Percentiles rank a stretch among this genome's conserved stretches.
phyloP scores from a whole-genome alignment of 805 yeast genomes.

The Sungouiella blattae region DNA sequence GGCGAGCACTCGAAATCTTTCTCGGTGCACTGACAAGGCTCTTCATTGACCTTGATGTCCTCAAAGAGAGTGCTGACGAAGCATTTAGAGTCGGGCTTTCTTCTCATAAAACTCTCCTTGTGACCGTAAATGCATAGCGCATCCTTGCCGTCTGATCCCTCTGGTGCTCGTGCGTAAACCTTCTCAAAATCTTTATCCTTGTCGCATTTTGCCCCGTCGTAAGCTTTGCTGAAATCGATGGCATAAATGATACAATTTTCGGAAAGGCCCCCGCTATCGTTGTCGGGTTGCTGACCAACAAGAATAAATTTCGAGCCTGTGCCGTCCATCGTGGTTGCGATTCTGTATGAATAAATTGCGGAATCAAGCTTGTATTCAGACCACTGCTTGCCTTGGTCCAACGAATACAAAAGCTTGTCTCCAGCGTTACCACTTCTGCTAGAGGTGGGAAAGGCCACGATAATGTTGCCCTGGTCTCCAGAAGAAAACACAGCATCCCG shows the following conservation, averaged over 20 bases:
- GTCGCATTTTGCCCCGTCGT: slow-evolving; percentile 43
- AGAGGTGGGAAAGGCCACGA: slow-evolving; percentile 52
- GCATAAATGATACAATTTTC: slow-evolving; percentile 31
- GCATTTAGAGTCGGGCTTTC: slow-evolving; percentile 65
- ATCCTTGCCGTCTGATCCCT: slow-evolving; percentile 21
- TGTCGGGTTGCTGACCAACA: slow-evolving; percentile 34
- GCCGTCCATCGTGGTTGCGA: slow-evolving; percentile 67
- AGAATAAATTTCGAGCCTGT: slow-evolving; percentile 58
- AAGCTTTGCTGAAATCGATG: slow-evolving; percentile 58
- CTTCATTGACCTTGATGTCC: slow-evolving; percentile 47
- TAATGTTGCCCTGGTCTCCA: slow-evolving; percentile 77
- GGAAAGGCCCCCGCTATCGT: slow-evolving; percentile 6
- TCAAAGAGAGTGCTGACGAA: slow-evolving; percentile 46
- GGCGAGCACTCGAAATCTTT: slow-evolving; percentile 68
- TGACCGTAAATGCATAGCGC: slow-evolving; percentile 68
- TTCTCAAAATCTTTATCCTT: slow-evolving; percentile 57
- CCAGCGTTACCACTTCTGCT: slow-evolving; percentile 26
- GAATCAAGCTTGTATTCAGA: slow-evolving; percentile 43
- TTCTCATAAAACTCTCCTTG: slow-evolving; percentile 56
- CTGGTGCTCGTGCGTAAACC: slow-evolving; percentile 50
- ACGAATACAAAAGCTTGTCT: slow-evolving; percentile 46
- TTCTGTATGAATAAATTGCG: slow-evolving; percentile 35
- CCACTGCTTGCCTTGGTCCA: slow-evolving; percentile 77
- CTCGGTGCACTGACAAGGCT: slow-evolving; percentile 61
- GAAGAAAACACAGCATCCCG: slow-evolving; percentile 47